Base-by-base conservation (phyloP, 2,329 filamentous ascomycete genomes). In the Ramularia endophylla region DNA sequence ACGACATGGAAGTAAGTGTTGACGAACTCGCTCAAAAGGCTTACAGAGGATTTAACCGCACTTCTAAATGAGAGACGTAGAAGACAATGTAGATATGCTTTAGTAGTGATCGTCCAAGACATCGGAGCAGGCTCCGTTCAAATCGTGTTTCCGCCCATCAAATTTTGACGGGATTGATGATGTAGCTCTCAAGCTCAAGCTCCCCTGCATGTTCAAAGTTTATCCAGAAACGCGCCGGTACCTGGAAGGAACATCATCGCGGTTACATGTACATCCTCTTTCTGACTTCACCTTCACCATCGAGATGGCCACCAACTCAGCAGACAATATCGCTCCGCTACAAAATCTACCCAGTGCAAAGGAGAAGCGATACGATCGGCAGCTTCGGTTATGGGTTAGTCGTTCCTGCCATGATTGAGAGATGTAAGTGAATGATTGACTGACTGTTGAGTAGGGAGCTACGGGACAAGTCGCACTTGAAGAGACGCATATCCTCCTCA, bases 381-480 rank as follows among this genome's bases (percentile, higher is more conserved):
- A 98, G 66, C 80, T 98, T 29, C 83, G 94, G 39, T 72, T 98
- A 11, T 98, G 92, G 92, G 48, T 47, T 35, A 15, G 39, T 27
- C 11, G 20, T 9, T 27, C 27, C 22, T 25, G 31, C 17, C 9
- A 6, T 25, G 22, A 11, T 20, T 20, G n/a, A 3, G 2, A 3
- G 29, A 2, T 34, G 15, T 8, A 34, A 6, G 4, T 34, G 22
- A 25, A 25, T 20, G 16, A 17, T 2, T 20, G 3, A 12, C 31
- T 34, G 16, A 34, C 16, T n/a, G 8, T 34, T 9, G 16, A 11
- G 12, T 27, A 51, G 48, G 94, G 89, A 47, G 88, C 90, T 30
- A 87, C 80, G 37, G 92, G 92, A 13, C 92, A 98, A 63, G 77
- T 83, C 52, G 90, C 89, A 12, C 74, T 98, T 2, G 94, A 98